Evolutionary conservation across 1,284 basidiomycete species (phyloP).

Genomic region (Kalmanozyma brasiliensis): DNA sequence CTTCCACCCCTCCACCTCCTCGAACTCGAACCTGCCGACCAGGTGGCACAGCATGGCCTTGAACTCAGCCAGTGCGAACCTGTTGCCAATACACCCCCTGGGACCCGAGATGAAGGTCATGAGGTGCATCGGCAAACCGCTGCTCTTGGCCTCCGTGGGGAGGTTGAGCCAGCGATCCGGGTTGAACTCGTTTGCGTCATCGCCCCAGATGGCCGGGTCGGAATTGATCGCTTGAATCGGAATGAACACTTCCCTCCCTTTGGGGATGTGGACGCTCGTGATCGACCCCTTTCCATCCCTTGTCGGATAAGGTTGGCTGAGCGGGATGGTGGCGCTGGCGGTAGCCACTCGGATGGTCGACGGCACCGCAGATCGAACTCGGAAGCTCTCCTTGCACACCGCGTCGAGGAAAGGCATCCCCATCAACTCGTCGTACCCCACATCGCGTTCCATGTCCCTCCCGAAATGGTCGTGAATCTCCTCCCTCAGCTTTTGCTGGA

Average conservation of each 20-base stretch:
- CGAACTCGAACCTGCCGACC: conserved; percentile 49
- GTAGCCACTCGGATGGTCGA: conserved; percentile 48
- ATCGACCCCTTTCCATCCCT: conserved; percentile 46
- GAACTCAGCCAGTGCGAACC: conserved; percentile 62
- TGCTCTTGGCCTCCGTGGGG: conserved; percentile 24
- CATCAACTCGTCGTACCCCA: conserved; percentile 55
- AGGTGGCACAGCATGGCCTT: conserved; percentile 58
- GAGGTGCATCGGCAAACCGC: conserved; percentile 43
- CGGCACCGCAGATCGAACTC: conserved; percentile 49
- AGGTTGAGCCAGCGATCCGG: conserved; percentile 62
- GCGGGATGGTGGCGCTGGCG: conserved; percentile 51
- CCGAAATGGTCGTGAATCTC: conserved; percentile 56
- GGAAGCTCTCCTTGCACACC: conserved; percentile 57
- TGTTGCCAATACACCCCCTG: conserved; percentile 59
- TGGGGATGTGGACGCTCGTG: conserved; percentile 46
- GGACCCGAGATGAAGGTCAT: conserved; percentile 62
- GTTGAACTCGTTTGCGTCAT: conserved; percentile 46
- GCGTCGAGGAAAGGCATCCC: conserved; percentile 57
- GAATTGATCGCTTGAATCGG: conserved; percentile 54
- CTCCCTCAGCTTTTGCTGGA: conserved; percentile 53
- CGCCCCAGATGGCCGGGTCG: conserved; percentile 51
- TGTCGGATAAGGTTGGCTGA: conserved; percentile 48
- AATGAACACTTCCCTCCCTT: conserved; percentile 50
- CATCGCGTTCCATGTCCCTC: conserved; percentile 30
- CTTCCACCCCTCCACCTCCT: conserved; percentile 47